Evolutionary conservation across 345 rosid species (phyloP), one percentile per base, ranked within the genome.

Genomic region (Pistacia integerrima): DNA sequence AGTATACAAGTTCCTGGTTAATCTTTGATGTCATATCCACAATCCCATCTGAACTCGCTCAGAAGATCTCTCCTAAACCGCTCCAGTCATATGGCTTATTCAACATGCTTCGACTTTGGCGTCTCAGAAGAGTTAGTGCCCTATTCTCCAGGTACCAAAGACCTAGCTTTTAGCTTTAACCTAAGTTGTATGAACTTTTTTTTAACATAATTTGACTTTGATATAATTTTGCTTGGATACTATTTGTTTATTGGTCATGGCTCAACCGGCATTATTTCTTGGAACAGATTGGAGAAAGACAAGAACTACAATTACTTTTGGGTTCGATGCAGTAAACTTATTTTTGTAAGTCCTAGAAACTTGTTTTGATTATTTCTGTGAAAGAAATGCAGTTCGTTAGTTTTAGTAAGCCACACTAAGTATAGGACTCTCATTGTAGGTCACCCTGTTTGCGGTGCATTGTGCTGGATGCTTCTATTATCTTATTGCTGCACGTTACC

Each of bases 81-180:
- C 55, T 90, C 61, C 81, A 54, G 55, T 70, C 88, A 1, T 96
- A 92, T 81, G 97, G 94, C 58, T 83, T 89, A 2, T 91, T 91
- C 81, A 93, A 89, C 82, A 92, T 96, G 98, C 95, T 96, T 76
- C 93, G 99, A 70, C 97, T 93, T 1, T 93, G 99, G 99, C 99
- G 99, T 80, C 92, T 96, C 30, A 87, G 99, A 8, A 91, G 99
- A 91, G 97, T 96, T 62, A 84, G 99, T 84, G 91, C 97, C 72
- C 54, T 96, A 52, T 93, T 96, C 82, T 88, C 98, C 59, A 90
- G 99, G 98, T 96, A 83, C n/a, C 35, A 30, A 55, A 57, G 64
- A 17, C 57, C 49, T 41, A 69, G 64, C 62, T 36, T 56, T 65
- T 20, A 41, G 13, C 55, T 56, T 38, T 22, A n/a, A 46, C 4